A percentile compares a stretch with the other conserved stretches of the same genome.
These are phyloP conservation scores for Arthrobotrys musiformis DNA, from an alignment of 2,329 filamentous ascomycete genomes.

Conservation along the genomic window DNA sequence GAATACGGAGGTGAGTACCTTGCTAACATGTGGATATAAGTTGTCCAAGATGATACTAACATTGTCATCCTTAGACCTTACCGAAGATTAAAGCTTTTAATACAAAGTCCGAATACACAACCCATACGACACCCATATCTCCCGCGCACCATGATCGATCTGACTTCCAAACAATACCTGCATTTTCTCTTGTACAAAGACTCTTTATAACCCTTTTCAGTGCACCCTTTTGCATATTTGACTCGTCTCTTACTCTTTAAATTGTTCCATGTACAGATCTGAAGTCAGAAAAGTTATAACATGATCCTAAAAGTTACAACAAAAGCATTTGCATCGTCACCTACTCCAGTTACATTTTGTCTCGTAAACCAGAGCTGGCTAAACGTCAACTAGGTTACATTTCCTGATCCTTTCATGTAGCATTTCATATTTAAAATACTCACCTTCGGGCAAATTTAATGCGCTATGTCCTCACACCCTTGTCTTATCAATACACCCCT, in stretches of 20 bases:
- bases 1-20: conserved; percentile 78
- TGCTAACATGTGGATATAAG: background rate
- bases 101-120: background rate
- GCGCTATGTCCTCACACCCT: no score
- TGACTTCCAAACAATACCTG: background rate
- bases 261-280: no score
- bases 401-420: conserved; percentile 37
- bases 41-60: background rate
- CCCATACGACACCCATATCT: background rate
- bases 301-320: conserved; percentile 49
- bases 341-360: no score
- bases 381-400: no score
- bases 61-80: conserved; percentile 22
- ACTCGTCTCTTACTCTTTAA: background rate
- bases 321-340: conserved; percentile 23
- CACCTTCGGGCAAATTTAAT: background rate
- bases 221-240: conserved; percentile 12
- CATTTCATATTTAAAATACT: background rate
- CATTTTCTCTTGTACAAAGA: conserved; percentile 31
- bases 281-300: conserved; percentile 23
- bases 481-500: conserved; percentile 4
- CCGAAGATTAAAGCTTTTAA: conserved; percentile 31
- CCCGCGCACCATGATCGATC: background rate
- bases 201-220: background rate
- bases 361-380: no score